These are phyloP conservation scores for Penicillium rolfsii DNA, from an alignment of 2,329 filamentous ascomycete species.

Conservation along the genomic window DNA sequence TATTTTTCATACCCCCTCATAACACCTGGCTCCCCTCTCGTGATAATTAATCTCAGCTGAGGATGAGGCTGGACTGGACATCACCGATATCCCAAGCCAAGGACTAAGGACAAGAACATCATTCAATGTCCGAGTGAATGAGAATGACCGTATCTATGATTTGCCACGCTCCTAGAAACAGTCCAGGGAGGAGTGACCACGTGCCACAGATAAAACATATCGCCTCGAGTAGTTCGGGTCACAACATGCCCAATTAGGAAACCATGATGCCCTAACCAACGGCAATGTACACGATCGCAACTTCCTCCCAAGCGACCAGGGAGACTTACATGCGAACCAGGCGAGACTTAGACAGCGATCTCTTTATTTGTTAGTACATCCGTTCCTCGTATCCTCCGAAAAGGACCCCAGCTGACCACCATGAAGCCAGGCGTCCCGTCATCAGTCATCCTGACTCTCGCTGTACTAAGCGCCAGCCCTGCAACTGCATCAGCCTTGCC, in stretches of 20 bases:
- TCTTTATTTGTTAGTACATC: not conserved
- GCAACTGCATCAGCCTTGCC: not conserved
- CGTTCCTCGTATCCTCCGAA: not conserved
- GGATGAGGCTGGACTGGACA: not conserved
- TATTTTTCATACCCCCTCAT: not conserved
- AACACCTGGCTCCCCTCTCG: not conserved
- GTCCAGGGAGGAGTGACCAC: not conserved
- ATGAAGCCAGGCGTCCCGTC: conserved; percentile 15
- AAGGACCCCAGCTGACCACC: conserved; percentile 1
- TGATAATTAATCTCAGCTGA: not conserved
- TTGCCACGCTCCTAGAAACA: not conserved
- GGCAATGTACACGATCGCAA: conserved; percentile 7
- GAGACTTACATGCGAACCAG: not conserved
- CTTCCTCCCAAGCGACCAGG: conserved; percentile 7
- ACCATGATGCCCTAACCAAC: conserved; percentile 16
- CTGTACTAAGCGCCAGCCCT: conserved; percentile 9
- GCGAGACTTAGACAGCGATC: no score
- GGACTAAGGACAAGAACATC: not conserved
- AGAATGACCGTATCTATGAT: not conserved
- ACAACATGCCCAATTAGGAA: conserved; percentile 13
- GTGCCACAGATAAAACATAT: no score
- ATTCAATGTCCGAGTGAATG: not conserved
- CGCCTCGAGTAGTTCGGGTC: not conserved
- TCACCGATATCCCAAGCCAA: no score
- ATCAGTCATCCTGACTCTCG: conserved; percentile 7